Evolutionary conservation across 495 filamentous ascomycete species (phyloP).

Genomic region (Neurospora tetraspora): DNA sequence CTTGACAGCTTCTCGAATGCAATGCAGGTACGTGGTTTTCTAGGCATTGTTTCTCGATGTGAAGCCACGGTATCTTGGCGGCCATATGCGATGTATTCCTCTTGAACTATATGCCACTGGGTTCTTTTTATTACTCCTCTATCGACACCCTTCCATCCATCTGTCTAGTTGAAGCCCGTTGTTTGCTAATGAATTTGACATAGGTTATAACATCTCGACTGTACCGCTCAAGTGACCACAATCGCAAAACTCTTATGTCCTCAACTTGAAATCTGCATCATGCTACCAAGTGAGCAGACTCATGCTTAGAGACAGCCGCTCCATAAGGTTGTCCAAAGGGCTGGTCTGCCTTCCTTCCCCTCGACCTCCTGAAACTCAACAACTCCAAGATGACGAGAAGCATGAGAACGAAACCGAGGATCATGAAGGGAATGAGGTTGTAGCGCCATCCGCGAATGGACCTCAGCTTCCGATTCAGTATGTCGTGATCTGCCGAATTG

Average conservation of each 20-base stretch:
- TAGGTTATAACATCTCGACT: neutral
- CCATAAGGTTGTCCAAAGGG: neutral
- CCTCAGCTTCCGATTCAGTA: conserved; percentile 30
- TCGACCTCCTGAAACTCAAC: conserved; percentile 4
- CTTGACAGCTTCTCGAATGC: neutral
- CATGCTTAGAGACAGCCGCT: neutral
- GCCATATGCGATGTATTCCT: neutral
- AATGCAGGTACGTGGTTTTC: neutral
- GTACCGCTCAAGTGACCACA: neutral
- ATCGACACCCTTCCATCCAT: neutral
- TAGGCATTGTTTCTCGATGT: neutral
- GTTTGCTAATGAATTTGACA: neutral
- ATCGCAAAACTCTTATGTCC: neutral
- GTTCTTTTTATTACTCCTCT: neutral
- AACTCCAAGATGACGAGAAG: conserved; percentile 34
- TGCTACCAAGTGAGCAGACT: neutral
- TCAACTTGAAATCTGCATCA: neutral
- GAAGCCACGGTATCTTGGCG: too few relatives aligned
- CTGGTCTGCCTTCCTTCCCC: neutral
- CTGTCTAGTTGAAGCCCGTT: neutral
- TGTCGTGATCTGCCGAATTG: conserved; percentile 8
- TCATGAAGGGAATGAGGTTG: conserved; percentile 44
- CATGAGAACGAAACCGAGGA: conserved; percentile 34
- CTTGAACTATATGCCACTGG: neutral
- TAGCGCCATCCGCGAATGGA: conserved; percentile 44